Base-by-base conservation (phyloP, 805 yeast species). In the Starmerella bombicola region DNA sequence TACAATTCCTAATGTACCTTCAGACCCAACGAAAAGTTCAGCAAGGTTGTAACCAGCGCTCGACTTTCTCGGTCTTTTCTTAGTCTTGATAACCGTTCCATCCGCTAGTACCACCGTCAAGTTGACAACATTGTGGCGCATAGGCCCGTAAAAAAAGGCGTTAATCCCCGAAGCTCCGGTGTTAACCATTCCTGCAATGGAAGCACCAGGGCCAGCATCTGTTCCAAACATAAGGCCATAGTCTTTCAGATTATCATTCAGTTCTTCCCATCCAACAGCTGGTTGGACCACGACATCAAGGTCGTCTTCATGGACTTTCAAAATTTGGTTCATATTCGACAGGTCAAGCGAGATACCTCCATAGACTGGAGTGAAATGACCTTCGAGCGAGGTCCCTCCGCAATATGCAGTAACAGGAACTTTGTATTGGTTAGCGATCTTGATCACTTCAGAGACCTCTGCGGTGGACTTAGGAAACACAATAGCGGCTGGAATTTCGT, bases 161-260 rank as follows among this genome's bases (percentile, higher is more conserved):
- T 81, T 81, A 85, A 38, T 42, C 8, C 46, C 48, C 7, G 43
- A 44, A 29, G 35, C 31, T 23, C 37, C 33, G 15, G 42, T 80
- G 19, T 73, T 80, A 33, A 79, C 74, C 91, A 82, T 81, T 5
- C 93, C 93, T 30, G 82, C 91, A 45, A 82, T 74, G 42, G 77
- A 66, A 2, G 93, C 94, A 20, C 91, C 88, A 47, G 86, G 82
- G n/a, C 93, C 93, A 1, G 93, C 91, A 57, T 82, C 93, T 4
- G 91, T 85, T 1, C 88, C 91, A 56, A 81, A 80, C 64, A 76
- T 65, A 35, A 80, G 64, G 2, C 73, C 74, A 44, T 69, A 55
- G 15, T 65, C 70, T 17, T 55, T 59, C 47, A 82, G 62, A 46
- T 63, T 68, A 25, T 77, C 84, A 48, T 76, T 78, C 44, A 44